phyloP scores from a whole-genome alignment of 2,329 filamentous ascomycete genomes.

The Hawksworthiomyces lignivorus region DNA sequence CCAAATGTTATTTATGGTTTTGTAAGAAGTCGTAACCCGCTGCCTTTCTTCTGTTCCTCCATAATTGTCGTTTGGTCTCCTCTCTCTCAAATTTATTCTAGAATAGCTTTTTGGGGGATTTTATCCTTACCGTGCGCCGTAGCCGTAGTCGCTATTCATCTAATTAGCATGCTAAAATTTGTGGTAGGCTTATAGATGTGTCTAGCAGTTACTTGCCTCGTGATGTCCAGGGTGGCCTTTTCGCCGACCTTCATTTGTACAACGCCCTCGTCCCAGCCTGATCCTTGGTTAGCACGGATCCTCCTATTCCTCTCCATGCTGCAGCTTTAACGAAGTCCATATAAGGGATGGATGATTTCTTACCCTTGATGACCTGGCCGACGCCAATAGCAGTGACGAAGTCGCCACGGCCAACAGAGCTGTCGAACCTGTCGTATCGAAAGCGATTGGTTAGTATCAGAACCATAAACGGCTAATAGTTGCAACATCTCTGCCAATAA shows the following conservation, averaged over 20 bases:
- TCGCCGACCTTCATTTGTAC: conserved; percentile 82
- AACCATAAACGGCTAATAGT: no score
- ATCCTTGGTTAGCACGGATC: conserved; percentile 11
- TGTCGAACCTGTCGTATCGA: conserved; percentile 67
- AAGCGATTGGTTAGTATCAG: conserved; percentile 14
- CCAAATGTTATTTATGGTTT: no score
- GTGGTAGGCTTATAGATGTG: no score
- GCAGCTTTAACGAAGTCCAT: no score
- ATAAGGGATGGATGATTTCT: no score
- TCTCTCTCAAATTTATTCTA: neutral
- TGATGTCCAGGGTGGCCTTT: conserved; percentile 78
- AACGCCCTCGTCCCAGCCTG: conserved; percentile 86
- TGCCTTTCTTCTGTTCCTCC: no score
- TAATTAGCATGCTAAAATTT: no score
- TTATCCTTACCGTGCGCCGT: conserved; percentile 49
- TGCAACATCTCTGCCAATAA: no score
- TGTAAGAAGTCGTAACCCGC: neutral
- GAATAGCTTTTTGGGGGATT: neutral
- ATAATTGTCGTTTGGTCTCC: no score
- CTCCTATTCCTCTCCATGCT: no score
- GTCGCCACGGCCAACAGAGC: conserved; percentile 67
- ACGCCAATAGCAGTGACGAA: conserved; percentile 74
- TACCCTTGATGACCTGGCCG: conserved; percentile 82
- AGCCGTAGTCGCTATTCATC: conserved; percentile 51
- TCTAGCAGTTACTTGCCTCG: conserved; percentile 47